Base-by-base conservation (phyloP, 164 flowering plant species). In the Vitis cinerea region DNA sequence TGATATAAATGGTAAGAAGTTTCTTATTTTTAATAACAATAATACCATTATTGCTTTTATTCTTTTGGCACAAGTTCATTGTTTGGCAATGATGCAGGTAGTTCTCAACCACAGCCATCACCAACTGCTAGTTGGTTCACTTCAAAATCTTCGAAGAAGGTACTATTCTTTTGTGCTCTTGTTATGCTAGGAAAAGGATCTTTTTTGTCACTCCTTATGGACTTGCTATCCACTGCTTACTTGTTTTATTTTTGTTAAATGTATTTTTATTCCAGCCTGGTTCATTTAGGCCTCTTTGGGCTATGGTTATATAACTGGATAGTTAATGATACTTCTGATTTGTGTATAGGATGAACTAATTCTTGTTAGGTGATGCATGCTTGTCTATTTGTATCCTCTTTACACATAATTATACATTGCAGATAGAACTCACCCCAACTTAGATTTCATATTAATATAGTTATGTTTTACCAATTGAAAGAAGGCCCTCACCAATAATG, bases 91-190 rank as follows among this genome's bases (percentile, higher is more conserved):
- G 14, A 37, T 76, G 74, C 87, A 92, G 97, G 83, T 66, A 75
- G 65, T 75, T 48, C 91, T 37, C 75, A 62, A 44, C 63, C 64
- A 48, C 86, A 83, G 54, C 63, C 83, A 76, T 77, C 89, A 30
- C 78, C 75, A 63, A 66, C 97, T 59, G 83, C 91, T 61, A 68
- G 69, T 65, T 93, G 99, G 99, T 95, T 93, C 82, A 71, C 87
- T 58, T 81, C 98, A 37, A 92, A 85, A 66, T 90, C 97, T 52
- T 61, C 82, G 52, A 92, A 90, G 73, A 95, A 90, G 92, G 98
- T 89, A 77, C 16, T 55, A 51, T 30, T 53, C 51, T 19, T 17
- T 57, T 63, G 1, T 49, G 3, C 11, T 49, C 44, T 53, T 55
- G n/a, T 48, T 29, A 47, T 64, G 19, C 54, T 50, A 29, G 31